These are phyloP conservation scores for Jaminaea rosea DNA, from an alignment of 1,284 basidiomycete genomes.

Conservation along the genomic window DNA sequence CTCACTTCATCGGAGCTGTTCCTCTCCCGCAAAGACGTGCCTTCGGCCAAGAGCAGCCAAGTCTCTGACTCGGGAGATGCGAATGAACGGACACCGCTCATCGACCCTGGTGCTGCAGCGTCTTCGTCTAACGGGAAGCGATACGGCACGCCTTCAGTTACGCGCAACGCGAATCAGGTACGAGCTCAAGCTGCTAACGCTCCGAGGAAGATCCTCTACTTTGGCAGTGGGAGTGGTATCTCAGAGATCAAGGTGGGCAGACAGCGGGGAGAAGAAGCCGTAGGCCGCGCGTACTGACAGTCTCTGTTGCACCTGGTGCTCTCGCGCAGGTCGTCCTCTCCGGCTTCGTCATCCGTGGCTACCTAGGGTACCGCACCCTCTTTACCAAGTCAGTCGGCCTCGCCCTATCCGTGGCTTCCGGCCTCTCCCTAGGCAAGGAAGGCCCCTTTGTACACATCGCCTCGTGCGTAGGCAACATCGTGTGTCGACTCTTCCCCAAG, in stretches of 20 bases:
- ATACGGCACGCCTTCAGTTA: no score
- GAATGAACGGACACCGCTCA: no score
- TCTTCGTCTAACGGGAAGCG: no score
- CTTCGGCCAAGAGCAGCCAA: no score
- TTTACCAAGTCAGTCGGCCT: conserved; percentile 86
- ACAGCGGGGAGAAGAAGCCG: no score
- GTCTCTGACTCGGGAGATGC: no score
- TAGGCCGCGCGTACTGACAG: no score
- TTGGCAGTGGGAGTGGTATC: conserved; percentile 91
- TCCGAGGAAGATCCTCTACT: conserved; percentile 50
- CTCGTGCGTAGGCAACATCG: conserved; percentile 86
- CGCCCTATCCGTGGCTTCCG: conserved; percentile 57
- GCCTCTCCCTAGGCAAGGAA: conserved; percentile 57
- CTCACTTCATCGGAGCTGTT: conserved; percentile 58
- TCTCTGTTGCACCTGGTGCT: no score
- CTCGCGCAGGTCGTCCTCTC: conserved; percentile 92
- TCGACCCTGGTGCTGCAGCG: not conserved
- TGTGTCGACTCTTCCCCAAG: conserved; percentile 65
- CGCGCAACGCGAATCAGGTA: not conserved
- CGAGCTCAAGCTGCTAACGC: conserved; percentile 8
- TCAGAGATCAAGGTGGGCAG: conserved; percentile 96
- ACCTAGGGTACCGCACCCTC: conserved; percentile 78
- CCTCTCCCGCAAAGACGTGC: conserved; percentile 12
- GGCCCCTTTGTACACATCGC: conserved; percentile 96
- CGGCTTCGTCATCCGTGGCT: conserved; percentile 87